Conservation (phyloP, 2,329 filamentous ascomycete species). For the Fusarium vanettenii region DNA sequence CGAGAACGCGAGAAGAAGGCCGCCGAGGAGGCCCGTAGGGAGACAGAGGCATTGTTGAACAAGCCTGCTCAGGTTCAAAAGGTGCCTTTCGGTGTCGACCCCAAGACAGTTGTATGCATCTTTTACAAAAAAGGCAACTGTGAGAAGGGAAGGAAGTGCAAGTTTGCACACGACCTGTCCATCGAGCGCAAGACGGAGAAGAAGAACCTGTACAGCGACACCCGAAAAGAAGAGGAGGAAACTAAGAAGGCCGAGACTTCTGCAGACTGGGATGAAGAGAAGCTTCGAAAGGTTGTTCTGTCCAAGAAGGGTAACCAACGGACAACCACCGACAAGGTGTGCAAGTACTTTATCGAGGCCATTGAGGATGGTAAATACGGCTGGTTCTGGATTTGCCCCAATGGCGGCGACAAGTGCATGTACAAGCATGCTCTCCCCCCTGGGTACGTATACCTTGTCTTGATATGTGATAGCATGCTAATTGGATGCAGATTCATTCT, state of each 20-base stretch:
- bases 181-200: conserved; percentile 94
- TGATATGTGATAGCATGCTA: conserved; percentile 29
- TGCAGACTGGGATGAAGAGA: conserved; percentile 97
- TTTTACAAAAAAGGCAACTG: conserved; percentile 98
- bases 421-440: conserved; percentile 96
- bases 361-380: conserved; percentile 99
- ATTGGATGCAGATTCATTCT: conserved; percentile 79
- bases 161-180: conserved; percentile 92
- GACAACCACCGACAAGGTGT: conserved; percentile 97
- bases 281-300: conserved; percentile 87
- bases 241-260: conserved; percentile 92
- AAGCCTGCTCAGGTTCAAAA: conserved; percentile 97
- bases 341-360: conserved; percentile 97
- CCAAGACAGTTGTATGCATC: conserved; percentile 95
- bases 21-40: conserved; percentile 83
- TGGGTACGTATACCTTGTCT: conserved; percentile 71
- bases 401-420: conserved; percentile 97
- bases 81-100: conserved; percentile 96
- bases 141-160: conserved; percentile 98
- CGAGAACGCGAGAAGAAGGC: conserved; percentile 92
- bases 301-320: conserved; percentile 98
- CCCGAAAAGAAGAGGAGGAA: conserved; percentile 75
- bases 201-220: conserved; percentile 90
- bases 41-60: conserved; percentile 84
- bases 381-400: conserved; percentile 99